A percentile compares a stretch with the other conserved stretches of the same genome.
Conservation (phyloP, 306 rosid genomes). For the Castanea sativa region DNA sequence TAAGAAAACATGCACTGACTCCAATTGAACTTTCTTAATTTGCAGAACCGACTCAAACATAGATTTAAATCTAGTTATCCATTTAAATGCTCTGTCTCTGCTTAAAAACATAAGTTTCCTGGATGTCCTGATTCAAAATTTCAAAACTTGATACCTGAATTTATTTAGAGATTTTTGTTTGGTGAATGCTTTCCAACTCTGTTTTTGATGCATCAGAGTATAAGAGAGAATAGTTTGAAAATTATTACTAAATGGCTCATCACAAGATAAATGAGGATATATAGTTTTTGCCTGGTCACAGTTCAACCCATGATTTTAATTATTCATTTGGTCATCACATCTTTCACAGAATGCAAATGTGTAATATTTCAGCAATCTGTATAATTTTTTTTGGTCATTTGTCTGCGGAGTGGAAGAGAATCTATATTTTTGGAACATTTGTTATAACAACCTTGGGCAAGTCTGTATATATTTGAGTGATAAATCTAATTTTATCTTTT, state of each 20-base stretch:
- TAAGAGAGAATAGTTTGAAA: neutral
- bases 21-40: neutral
- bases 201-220: neutral
- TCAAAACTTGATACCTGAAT: neutral
- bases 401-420: neutral
- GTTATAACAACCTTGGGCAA: neutral
- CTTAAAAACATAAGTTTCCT: neutral
- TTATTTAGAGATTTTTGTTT: neutral
- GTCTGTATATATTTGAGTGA: neutral
- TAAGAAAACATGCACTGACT: neutral
- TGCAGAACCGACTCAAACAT: neutral
- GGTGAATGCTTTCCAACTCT: neutral
- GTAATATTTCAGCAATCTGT: neutral
- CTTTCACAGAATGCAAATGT: neutral
- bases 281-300: neutral
- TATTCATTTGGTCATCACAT: neutral
- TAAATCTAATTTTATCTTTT: neutral
- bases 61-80: neutral
- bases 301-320: neutral
- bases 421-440: neutral
- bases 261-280: neutral
- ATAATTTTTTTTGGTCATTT: neutral
- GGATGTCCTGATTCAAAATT: neutral
- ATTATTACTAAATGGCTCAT: neutral
- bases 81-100: neutral